Conservation (phyloP, 805 yeast genomes). For the Maudiozyma saulgeensis region DNA sequence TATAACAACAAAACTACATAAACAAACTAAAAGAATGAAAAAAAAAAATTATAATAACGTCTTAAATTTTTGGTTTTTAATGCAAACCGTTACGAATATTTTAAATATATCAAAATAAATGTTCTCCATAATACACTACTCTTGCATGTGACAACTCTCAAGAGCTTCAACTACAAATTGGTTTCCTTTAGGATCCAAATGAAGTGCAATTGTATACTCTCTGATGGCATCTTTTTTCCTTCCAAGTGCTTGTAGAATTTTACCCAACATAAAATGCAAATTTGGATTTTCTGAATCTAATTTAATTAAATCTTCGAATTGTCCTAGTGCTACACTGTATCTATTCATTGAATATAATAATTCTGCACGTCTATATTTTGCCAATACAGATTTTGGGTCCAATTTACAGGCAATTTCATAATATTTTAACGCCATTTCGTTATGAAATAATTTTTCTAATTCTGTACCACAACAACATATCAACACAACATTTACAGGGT, state of each 20-base stretch:
- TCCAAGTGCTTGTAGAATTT: constrained; percentile 66
- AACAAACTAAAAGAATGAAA: too few species aligned
- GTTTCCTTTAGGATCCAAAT: constrained; percentile 86
- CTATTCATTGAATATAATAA: constrained; percentile 60
- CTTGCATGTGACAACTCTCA: constrained; percentile 38
- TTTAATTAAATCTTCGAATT: constrained; percentile 60
- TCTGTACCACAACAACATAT: constrained; percentile 93
- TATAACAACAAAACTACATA: too few species aligned
- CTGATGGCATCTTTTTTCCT: constrained; percentile 70
- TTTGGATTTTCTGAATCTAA: constrained; percentile 92
- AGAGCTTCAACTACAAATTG: constrained; percentile 79
- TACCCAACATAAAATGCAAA: constrained; percentile 83
- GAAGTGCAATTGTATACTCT: constrained; percentile 81
- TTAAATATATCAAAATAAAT: neutral
- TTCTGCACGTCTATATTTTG: constrained; percentile 84
- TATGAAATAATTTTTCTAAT: constrained; percentile 61
- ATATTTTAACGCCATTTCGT: constrained; percentile 65
- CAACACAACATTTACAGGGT: constrained; percentile 82
- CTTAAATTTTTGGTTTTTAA: neutral
- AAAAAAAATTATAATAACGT: too few species aligned
- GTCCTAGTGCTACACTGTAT: constrained; percentile 61
- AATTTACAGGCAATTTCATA: constrained; percentile 74
- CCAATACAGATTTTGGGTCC: constrained; percentile 79
- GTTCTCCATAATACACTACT: constrained; percentile 5
- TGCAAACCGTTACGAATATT: neutral